Base-by-base conservation (phyloP, 164 flowering plant species). In the Amborella trichopoda region DNA sequence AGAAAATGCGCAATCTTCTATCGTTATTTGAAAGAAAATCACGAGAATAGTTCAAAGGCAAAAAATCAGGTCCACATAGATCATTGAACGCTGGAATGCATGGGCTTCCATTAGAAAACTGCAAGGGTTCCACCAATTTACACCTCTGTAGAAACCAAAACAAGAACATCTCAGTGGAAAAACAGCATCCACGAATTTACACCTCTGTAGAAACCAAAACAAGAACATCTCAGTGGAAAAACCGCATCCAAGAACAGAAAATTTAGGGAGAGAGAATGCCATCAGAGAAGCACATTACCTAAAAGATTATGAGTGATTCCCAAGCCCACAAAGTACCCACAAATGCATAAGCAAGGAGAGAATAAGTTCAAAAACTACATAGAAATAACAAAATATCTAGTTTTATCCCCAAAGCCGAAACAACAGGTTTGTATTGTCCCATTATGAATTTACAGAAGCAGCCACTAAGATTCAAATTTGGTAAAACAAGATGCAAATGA, bases 1-100 rank as follows among this genome's bases (percentile, higher is more conserved):
- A 90, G 69, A 90, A 86, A 25, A 90, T 77, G 0, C 87, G 75
- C 39, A 86, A 66, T 58, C 86, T 62, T 9, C 86, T 73, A 46
- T 74, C 82, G 47, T 56, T 53, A 18, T 53, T 56, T 23, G 37
- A 40, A 23, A 50, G 17, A 0, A 59, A 1, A 17, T 38, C 52
- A 3, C 60, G 59, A 1, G 53, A 41, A 3, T 67, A 52, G 11
- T 43, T 68, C 1, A 68, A 44, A 19, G 69, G 12, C 53, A 74
- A 54, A 49, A 73, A 62, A 34, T 40, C 63, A 1, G 87, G 68
- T 3, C 65, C 1, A 0, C 43, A 36, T 20, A 46, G 66, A 8
- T 63, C 71, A 23, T 58, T 59, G 26, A 64, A 25, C 10, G 64
- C 48, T 1, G 81, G 78, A 38, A 68, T 34, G 32, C 38, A 33